These are phyloP conservation scores for Lichtheimia ornata DNA, from an alignment of 371 early-diverging fungal genomes.

Conservation along the genomic window DNA sequence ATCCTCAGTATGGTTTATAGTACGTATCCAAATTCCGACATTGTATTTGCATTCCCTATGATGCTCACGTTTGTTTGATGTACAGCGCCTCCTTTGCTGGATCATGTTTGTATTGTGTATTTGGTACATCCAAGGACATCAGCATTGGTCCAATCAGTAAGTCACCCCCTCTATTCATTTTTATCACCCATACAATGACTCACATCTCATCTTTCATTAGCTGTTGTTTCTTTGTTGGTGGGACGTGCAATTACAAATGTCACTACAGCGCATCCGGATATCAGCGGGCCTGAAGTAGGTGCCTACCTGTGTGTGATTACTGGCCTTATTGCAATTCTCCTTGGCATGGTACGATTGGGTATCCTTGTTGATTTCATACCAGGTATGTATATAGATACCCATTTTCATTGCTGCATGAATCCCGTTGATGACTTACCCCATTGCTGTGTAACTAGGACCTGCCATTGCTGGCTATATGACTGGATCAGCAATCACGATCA, in stretches of 20 bases:
- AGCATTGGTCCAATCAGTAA: constrained; percentile 64
- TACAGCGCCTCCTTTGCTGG: constrained; percentile 65
- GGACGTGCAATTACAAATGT: constrained; percentile 58
- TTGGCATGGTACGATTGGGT: constrained; percentile 75
- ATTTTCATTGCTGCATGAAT: not conserved
- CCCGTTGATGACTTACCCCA: not conserved
- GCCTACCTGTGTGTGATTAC: constrained; percentile 51
- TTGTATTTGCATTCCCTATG: not conserved
- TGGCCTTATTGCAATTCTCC: constrained; percentile 54
- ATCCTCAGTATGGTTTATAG: constrained; percentile 41
- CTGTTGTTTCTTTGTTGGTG: constrained; percentile 74
- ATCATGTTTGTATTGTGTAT: constrained; percentile 64
- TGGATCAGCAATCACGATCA: constrained; percentile 70
- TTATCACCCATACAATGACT: too few relatives aligned
- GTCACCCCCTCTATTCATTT: not conserved
- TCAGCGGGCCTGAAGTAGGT: constrained; percentile 37
- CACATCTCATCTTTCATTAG: constrained; percentile 16
- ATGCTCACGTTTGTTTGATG: not conserved
- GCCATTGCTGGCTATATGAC: constrained; percentile 72
- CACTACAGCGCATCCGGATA: constrained; percentile 37
- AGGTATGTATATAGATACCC: constrained; percentile 9
- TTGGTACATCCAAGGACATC: constrained; percentile 80
- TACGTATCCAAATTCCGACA: constrained; percentile 8
- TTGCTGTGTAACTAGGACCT: constrained; percentile 21
- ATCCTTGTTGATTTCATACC: constrained; percentile 82